Evolutionary conservation across 2,329 filamentous ascomycete genomes (phyloP).

Genomic region (Colletotrichum sp.): DNA sequence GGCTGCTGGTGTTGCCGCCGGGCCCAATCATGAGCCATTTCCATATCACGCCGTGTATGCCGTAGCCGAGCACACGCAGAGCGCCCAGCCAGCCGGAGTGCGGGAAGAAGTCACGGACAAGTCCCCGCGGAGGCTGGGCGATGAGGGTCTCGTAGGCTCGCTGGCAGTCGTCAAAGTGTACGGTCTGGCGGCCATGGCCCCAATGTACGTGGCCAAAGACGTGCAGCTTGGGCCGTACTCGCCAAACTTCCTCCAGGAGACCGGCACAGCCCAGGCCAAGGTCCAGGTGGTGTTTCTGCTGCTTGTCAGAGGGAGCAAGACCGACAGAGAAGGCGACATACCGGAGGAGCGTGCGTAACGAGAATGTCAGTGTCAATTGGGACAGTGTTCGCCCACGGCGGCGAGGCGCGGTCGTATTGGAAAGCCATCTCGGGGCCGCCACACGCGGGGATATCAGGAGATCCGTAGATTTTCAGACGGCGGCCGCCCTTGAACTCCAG

Average conservation of each 20-base stretch:
- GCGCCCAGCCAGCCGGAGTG: conserved; percentile 51
- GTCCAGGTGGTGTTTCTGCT: conserved; percentile 69
- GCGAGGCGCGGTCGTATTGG: conserved; percentile 69
- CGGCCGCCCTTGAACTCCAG: conserved; percentile 66
- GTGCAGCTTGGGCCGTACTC: conserved; percentile 76
- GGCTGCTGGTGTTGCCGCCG: conserved; percentile 50
- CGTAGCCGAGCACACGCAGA: conserved; percentile 47
- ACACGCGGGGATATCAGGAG: conserved; percentile 78
- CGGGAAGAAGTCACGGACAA: conserved; percentile 51
- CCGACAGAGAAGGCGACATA: conserved; percentile 30
- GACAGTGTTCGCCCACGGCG: conserved; percentile 76
- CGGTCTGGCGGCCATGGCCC: conserved; percentile 70
- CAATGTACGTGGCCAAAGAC: conserved; percentile 88
- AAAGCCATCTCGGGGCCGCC: conserved; percentile 78
- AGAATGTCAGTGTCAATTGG: conserved; percentile 78
- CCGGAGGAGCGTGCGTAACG: conserved; percentile 81
- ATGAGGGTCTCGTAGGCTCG: conserved; percentile 71
- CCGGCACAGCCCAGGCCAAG: conserved; percentile 73
- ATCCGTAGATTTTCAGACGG: conserved; percentile 76
- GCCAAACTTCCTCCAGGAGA: conserved; percentile 75
- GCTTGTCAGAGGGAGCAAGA: not conserved
- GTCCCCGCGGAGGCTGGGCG: conserved; percentile 44
- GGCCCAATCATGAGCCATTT: conserved; percentile 62
- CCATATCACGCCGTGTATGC: conserved; percentile 54
- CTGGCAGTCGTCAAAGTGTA: conserved; percentile 79